Percentiles rank a stretch among this genome's conserved stretches.
These are phyloP conservation scores for Echium plantagineum DNA, from an alignment of 257 asterid species.

Conservation along the genomic window DNA sequence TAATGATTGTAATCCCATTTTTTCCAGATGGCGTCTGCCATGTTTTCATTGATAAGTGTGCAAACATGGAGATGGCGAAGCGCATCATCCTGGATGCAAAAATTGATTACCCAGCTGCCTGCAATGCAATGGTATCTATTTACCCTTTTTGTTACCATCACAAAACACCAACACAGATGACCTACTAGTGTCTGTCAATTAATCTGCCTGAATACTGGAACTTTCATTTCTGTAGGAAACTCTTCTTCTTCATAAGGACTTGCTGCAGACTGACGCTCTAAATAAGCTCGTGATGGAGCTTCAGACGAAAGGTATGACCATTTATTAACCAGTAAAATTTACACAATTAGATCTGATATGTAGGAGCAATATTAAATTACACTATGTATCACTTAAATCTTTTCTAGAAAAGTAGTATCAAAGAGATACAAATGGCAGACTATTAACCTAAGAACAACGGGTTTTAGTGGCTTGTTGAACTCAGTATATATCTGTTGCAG, in stretches of 20 bases:
- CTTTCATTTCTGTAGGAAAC: constrained; percentile 40
- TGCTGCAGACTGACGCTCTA: constrained; percentile 31
- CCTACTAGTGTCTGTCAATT: background rate
- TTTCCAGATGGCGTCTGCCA: constrained; percentile 78
- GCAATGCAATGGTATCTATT: constrained; percentile 65
- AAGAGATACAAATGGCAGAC: background rate
- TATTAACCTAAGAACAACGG: background rate
- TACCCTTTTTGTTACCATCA: constrained; percentile 5
- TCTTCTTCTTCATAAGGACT: constrained; percentile 61
- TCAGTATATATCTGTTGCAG: constrained; percentile 22
- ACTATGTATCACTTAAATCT: too few species aligned
- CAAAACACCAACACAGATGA: background rate
- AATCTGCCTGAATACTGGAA: background rate
- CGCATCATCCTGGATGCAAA: constrained; percentile 53
- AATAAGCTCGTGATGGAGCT: constrained; percentile 55
- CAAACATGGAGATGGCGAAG: constrained; percentile 64
- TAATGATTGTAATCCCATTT: constrained; percentile 4
- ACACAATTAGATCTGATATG: background rate
- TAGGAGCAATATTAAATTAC: too few species aligned
- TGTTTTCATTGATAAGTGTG: constrained; percentile 60
- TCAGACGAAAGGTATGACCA: constrained; percentile 41
- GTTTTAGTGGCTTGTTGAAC: background rate
- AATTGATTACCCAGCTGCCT: constrained; percentile 87
- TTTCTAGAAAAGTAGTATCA: too few species aligned
- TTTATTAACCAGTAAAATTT: background rate